Evolutionary conservation across 805 yeast genomes (phyloP).

Genomic region (Kurtzmaniella cleridarum): DNA sequence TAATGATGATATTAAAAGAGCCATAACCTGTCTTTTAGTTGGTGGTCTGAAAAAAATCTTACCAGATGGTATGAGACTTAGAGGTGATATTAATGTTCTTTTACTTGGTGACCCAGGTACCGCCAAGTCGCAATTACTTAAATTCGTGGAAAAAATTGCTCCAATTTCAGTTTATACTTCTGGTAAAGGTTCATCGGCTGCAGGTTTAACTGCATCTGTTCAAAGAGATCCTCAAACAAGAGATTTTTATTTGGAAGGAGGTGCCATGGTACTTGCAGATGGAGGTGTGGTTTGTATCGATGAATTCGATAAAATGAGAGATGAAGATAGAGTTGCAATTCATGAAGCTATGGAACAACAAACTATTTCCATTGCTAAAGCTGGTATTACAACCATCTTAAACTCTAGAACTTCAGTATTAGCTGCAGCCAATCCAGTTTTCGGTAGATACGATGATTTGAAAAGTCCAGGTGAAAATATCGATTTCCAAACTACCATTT

Average conservation of each 20-base stretch:
- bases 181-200: conserved; percentile 99
- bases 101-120: conserved; percentile 98
- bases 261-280: conserved; percentile 99
- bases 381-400: conserved; percentile 95
- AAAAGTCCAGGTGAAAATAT: conserved; percentile 97
- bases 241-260: conserved; percentile 96
- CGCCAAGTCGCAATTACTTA: conserved; percentile 92
- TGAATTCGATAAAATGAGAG: conserved; percentile 99
- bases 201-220: conserved; percentile 97
- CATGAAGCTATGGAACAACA: conserved; percentile 99
- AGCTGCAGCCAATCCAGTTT: conserved; percentile 97
- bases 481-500: conserved; percentile 93
- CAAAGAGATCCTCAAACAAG: conserved; percentile 85
- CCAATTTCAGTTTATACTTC: conserved; percentile 96
- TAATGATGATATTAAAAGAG: conserved; percentile 84
- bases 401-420: conserved; percentile 94
- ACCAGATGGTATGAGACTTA: conserved; percentile 93
- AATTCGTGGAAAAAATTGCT: conserved; percentile 90
- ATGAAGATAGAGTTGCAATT: conserved; percentile 96
- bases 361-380: conserved; percentile 97
- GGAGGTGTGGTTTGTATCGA: conserved; percentile 99
- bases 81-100: conserved; percentile 95
- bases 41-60: conserved; percentile 90
- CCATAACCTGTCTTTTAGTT: conserved; percentile 85
- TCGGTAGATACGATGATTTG: conserved; percentile 93